Conservation (phyloP, 2,329 filamentous ascomycete species). For the Botryotinia globosa region DNA sequence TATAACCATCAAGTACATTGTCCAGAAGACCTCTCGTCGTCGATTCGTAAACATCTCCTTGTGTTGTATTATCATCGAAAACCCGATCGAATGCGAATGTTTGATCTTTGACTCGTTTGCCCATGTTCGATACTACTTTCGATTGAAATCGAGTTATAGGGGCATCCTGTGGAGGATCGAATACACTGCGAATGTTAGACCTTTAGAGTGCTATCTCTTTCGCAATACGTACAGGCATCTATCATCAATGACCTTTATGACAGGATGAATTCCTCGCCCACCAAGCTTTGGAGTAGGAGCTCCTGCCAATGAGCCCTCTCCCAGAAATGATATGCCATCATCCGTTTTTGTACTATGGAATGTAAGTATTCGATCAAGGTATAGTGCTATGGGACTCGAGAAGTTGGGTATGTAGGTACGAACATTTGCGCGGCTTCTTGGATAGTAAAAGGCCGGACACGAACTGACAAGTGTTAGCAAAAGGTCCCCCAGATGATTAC, state of each 20-base stretch:
- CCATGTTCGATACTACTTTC: slow-evolving; percentile 71
- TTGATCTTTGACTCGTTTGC: slow-evolving; percentile 94
- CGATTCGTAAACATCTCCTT: slow-evolving; percentile 91
- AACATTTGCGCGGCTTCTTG: slow-evolving; percentile 91
- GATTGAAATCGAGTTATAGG: slow-evolving; percentile 84
- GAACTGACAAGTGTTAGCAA: slow-evolving; percentile 47
- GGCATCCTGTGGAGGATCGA: slow-evolving; percentile 94
- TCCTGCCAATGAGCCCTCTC: slow-evolving; percentile 90
- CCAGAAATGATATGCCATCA: slow-evolving; percentile 88
- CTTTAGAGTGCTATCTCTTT: neutral
- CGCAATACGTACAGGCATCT: slow-evolving; percentile 69
- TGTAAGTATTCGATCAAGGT: slow-evolving; percentile 23
- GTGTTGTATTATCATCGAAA: slow-evolving; percentile 91
- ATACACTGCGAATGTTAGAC: slow-evolving; percentile 61
- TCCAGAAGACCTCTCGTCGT: slow-evolving; percentile 89
- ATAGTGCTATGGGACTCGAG: too few relatives aligned
- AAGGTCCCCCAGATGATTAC: neutral
- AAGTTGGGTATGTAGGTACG: slow-evolving; percentile 28
- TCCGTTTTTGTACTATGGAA: slow-evolving; percentile 54
- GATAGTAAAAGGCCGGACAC: slow-evolving; percentile 74
- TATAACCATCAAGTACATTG: slow-evolving; percentile 94
- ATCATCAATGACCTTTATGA: slow-evolving; percentile 96
- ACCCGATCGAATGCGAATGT: slow-evolving; percentile 96
- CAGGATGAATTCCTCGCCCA: slow-evolving; percentile 80
- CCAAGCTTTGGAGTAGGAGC: slow-evolving; percentile 80